Conservation (phyloP, 1,284 basidiomycete species). For the Tylopilus sp. region DNA sequence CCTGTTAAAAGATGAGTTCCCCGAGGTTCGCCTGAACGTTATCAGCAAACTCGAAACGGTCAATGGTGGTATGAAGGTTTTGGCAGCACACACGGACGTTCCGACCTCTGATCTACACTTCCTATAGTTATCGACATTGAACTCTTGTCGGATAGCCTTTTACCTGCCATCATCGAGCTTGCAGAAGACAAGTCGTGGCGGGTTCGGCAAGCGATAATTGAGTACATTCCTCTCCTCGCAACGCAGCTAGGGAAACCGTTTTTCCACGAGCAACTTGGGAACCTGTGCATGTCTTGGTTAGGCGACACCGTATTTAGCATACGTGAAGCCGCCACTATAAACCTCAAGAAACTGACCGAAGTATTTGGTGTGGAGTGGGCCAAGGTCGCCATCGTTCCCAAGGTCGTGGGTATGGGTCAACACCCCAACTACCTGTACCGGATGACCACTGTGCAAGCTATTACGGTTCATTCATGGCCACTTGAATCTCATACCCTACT, state of each 20-base stretch:
- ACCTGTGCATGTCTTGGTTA: slow-evolving; percentile 98
- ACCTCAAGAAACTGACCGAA: slow-evolving; percentile 96
- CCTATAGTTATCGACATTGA: slow-evolving; percentile 93
- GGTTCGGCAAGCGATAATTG: slow-evolving; percentile 99
- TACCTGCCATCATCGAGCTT: slow-evolving; percentile 96
- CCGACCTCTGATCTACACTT: slow-evolving; percentile 12
- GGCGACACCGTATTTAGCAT: slow-evolving; percentile 99
- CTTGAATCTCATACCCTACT: slow-evolving; percentile 5
- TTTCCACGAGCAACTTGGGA: slow-evolving; percentile 97
- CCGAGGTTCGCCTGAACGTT: slow-evolving; percentile 96
- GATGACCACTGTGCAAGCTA: slow-evolving; percentile 99
- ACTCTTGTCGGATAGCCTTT: slow-evolving; percentile 89
- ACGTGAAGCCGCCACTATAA: slow-evolving; percentile 95
- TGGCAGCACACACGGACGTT: neutral
- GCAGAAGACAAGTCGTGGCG: slow-evolving; percentile 99
- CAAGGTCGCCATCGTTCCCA: slow-evolving; percentile 90
- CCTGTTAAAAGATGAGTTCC: slow-evolving; percentile 97
- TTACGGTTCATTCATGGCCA: slow-evolving; percentile 65
- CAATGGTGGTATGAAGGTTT: slow-evolving; percentile 68
- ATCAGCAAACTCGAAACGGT: slow-evolving; percentile 99
- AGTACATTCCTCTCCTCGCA: slow-evolving; percentile 94
- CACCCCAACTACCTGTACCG: slow-evolving; percentile 98
- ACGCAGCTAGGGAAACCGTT: slow-evolving; percentile 96
- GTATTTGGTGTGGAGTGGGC: slow-evolving; percentile 99
- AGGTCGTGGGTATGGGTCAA: slow-evolving; percentile 95